A percentile compares a stretch with the other conserved stretches of the same genome.
Conservation (phyloP, 495 filamentous ascomycete genomes). For the Penicillium silybi region DNA sequence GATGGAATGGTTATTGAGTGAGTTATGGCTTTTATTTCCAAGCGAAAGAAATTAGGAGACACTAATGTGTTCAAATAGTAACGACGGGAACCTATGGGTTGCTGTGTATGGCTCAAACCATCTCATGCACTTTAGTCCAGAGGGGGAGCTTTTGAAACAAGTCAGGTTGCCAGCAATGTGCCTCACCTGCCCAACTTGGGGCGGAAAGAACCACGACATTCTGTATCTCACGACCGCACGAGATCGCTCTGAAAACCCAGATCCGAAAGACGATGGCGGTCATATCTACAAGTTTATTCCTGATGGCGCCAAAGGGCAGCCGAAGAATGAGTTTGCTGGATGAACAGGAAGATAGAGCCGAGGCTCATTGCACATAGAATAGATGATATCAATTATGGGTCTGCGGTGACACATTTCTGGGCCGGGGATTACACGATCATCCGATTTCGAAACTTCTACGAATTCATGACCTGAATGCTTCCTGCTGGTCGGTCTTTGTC, state of each 20-base stretch:
- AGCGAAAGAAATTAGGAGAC: neutral
- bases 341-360: neutral
- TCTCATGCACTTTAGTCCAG: conserved; percentile 17
- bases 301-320: conserved; percentile 2
- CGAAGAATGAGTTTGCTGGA: conserved; percentile 18
- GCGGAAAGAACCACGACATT: conserved; percentile 11
- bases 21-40: neutral
- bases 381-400: neutral
- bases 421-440: neutral
- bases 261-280: conserved; percentile 15
- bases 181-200: conserved; percentile 15
- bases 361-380: neutral
- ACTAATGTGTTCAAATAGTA: conserved; percentile 4
- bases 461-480: neutral
- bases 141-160: conserved; percentile 12
- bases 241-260: conserved; percentile 8
- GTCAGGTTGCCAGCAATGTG: conserved; percentile 15
- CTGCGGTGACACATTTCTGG: neutral
- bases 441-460: neutral
- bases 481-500: neutral
- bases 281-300: conserved; percentile 18
- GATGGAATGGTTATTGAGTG: conserved; percentile 29
- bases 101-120: conserved; percentile 12
- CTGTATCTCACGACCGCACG: conserved; percentile 7
- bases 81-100: conserved; percentile 16